A percentile compares a stretch with the other conserved stretches of the same genome.
Conservation (phyloP, 2,329 filamentous ascomycete genomes). For the Claviceps sp. region DNA sequence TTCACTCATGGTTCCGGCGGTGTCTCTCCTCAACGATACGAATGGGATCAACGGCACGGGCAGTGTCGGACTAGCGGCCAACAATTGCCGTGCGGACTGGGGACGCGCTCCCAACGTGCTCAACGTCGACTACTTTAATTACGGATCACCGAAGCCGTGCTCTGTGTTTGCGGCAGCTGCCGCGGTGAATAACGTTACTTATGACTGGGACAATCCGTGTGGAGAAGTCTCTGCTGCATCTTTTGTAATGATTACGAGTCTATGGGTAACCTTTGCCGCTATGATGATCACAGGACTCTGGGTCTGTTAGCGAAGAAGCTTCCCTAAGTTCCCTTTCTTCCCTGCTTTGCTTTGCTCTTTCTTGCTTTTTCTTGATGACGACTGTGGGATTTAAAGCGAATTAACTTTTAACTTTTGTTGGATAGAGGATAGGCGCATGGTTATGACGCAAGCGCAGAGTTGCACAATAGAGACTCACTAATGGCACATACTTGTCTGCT, state of each 20-base stretch:
- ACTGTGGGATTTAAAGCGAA: too few species aligned
- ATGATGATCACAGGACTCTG: background rate
- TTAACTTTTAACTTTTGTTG: too few species aligned
- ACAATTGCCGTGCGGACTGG: slow-evolving; percentile 52
- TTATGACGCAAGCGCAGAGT: too few species aligned
- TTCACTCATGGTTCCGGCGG: slow-evolving; percentile 57
- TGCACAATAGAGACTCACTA: too few species aligned
- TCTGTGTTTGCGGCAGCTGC: slow-evolving; percentile 67
- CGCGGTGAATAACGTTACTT: slow-evolving; percentile 57
- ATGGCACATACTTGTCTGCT: too few species aligned
- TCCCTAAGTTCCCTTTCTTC: background rate
- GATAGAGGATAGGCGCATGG: too few species aligned
- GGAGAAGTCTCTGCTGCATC: slow-evolving; percentile 20
- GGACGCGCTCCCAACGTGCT: slow-evolving; percentile 60
- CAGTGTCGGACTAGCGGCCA: slow-evolving; percentile 49
- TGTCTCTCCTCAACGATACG: slow-evolving; percentile 54
- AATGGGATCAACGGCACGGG: slow-evolving; percentile 54
- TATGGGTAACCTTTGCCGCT: slow-evolving; percentile 17
- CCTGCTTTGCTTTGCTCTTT: background rate
- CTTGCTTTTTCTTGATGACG: background rate
- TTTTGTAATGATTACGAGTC: background rate
- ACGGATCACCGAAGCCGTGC: slow-evolving; percentile 43
- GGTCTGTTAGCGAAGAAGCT: background rate
- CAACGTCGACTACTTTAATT: slow-evolving; percentile 77
- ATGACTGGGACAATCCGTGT: slow-evolving; percentile 41